Percentiles rank a stretch among this genome's conserved stretches.
Evolutionary conservation across 2,329 filamentous ascomycete genomes (phyloP).

Genomic region (Pseudofabraea citricarpa): DNA sequence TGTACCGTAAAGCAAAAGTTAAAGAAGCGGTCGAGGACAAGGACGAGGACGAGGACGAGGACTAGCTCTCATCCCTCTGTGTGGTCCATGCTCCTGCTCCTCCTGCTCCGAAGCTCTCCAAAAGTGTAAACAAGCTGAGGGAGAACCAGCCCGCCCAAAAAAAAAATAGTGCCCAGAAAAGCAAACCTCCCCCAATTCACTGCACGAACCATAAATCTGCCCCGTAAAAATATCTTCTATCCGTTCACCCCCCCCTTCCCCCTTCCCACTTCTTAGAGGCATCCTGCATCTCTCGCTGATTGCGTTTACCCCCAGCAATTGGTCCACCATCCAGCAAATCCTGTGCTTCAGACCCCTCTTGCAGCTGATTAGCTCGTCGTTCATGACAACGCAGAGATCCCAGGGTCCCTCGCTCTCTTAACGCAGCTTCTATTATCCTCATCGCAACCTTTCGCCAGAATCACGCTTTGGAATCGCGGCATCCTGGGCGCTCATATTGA

Average conservation of each 20-base stretch:
- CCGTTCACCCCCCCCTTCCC: too few relatives aligned
- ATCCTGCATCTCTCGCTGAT: background rate
- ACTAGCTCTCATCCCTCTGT: background rate
- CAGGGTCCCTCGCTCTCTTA: constrained; percentile 2
- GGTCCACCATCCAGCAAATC: background rate
- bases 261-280: background rate
- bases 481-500: background rate
- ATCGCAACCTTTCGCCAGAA: constrained; percentile 1
- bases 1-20: too few relatives aligned
- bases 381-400: constrained; percentile 1
- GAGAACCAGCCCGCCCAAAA: too few relatives aligned
- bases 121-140: background rate
- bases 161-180: too few relatives aligned
- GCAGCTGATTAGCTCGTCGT: background rate
- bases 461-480: background rate
- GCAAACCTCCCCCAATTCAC: too few relatives aligned
- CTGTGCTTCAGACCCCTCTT: background rate
- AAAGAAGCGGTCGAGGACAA: background rate
- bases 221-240: too few relatives aligned
- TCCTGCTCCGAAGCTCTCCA: background rate
- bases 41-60: background rate
- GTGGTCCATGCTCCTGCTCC: background rate
- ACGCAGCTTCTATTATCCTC: constrained; percentile 4
- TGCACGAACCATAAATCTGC: too few relatives aligned
- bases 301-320: background rate